phyloP scores from a whole-genome alignment of 2,329 filamentous ascomycete species.

The Nigrospora sphaerica region DNA sequence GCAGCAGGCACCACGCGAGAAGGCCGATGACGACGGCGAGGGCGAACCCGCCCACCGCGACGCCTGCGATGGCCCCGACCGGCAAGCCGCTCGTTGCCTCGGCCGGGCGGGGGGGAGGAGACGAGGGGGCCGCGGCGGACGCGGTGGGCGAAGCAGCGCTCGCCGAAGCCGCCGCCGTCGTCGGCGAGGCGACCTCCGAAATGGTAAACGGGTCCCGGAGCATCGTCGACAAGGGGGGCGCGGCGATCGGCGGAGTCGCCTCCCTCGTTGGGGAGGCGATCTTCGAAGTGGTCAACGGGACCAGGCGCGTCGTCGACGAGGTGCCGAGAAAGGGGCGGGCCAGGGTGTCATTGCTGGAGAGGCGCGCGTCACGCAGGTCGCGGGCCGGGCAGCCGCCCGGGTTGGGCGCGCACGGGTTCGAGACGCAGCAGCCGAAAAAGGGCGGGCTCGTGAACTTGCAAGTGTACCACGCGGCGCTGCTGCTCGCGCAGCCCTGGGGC shows the following conservation, averaged over 20 bases:
- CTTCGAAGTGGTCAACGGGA: background rate
- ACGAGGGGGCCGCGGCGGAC: background rate
- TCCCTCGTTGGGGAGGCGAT: background rate
- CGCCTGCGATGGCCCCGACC: background rate
- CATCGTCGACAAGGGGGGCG: background rate
- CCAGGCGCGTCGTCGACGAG: background rate
- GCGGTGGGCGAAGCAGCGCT: background rate
- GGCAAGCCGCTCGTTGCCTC: background rate
- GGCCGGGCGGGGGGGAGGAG: too few relatives aligned
- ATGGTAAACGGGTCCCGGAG: background rate
- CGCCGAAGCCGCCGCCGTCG: background rate
- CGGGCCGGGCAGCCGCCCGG: conserved; percentile 1
- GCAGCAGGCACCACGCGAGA: background rate
- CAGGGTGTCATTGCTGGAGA: conserved; percentile 1
- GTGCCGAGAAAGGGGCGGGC: conserved; percentile 5
- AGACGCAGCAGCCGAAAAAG: conserved; percentile 16
- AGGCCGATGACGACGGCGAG: background rate
- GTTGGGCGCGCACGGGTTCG: conserved; percentile 8
- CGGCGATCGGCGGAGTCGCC: background rate
- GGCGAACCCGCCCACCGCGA: background rate
- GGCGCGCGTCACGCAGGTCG: background rate
- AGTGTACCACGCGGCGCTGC: conserved; percentile 9
- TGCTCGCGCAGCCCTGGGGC: conserved; percentile 5
- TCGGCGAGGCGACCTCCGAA: background rate
- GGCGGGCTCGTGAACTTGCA: conserved; percentile 6